These are phyloP conservation scores for Tremella mesenterica DNA, from an alignment of 768 basidiomycete species.

Conservation along the genomic window DNA sequence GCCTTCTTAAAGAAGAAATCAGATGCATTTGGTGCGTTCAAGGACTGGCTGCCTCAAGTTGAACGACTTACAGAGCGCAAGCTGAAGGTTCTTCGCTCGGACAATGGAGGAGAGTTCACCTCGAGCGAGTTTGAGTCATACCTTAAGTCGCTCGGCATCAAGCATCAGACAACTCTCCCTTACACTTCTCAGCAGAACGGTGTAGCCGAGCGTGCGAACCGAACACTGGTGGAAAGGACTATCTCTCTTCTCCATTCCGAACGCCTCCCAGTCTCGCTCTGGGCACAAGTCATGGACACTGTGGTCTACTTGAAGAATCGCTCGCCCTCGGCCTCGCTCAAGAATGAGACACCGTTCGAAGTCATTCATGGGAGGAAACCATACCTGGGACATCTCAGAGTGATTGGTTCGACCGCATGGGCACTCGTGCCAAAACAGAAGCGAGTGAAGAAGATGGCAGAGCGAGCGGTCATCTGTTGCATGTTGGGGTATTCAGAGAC, in stretches of 20 bases:
- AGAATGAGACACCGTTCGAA: background rate
- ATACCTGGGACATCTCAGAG: background rate
- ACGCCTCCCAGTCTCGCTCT: background rate
- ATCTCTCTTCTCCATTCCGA: slow-evolving; percentile 3
- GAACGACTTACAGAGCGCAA: slow-evolving; percentile 2
- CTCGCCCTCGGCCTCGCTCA: slow-evolving; percentile 2
- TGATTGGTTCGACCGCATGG: slow-evolving; percentile 1
- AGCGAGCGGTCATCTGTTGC: background rate
- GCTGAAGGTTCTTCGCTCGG: slow-evolving; percentile 5
- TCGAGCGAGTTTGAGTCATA: slow-evolving; percentile 1
- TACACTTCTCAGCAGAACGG: slow-evolving; percentile 6
- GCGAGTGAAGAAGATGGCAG: background rate
- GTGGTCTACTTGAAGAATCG: slow-evolving; percentile 8
- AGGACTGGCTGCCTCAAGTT: slow-evolving; percentile 3
- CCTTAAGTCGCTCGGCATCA: slow-evolving; percentile 1
- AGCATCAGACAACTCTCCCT: slow-evolving; percentile 4
- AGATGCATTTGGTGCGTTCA: slow-evolving; percentile 3
- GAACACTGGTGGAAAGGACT: slow-evolving; percentile 3
- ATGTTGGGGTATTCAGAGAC: slow-evolving; percentile 1
- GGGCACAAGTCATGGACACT: slow-evolving; percentile 5
- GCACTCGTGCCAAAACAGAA: background rate
- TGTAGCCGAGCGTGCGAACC: slow-evolving; percentile 4
- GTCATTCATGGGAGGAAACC: background rate
- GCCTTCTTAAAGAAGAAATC: slow-evolving; percentile 3
- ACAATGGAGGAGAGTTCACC: slow-evolving; percentile 6